Percentiles rank a stretch among this genome's conserved stretches.
phyloP scores from a whole-genome alignment of 805 yeast species.

The Saturnispora dispora region DNA sequence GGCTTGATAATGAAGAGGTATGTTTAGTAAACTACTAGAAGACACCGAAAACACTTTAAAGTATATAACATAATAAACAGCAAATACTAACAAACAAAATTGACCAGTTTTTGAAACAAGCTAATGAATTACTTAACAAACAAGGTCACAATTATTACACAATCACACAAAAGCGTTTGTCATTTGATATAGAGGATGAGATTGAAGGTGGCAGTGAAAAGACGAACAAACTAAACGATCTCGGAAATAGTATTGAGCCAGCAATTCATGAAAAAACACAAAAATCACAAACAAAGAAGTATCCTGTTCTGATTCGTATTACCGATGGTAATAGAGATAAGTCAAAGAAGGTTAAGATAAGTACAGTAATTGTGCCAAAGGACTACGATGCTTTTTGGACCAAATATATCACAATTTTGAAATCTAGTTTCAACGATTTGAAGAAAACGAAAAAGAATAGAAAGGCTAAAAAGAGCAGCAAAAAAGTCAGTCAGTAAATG shows the following conservation, averaged over 20 bases:
- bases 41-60: neutral
- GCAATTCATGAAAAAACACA: slow-evolving; percentile 7
- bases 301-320: slow-evolving; percentile 61
- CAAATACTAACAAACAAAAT: slow-evolving; percentile 4
- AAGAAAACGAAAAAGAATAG: slow-evolving; percentile 76
- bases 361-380: slow-evolving; percentile 61
- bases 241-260: slow-evolving; percentile 13
- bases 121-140: slow-evolving; percentile 14
- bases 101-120: slow-evolving; percentile 21
- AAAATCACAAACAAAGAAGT: slow-evolving; percentile 18
- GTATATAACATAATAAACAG: neutral
- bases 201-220: slow-evolving; percentile 11
- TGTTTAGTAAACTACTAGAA: slow-evolving; percentile 4
- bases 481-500: slow-evolving; percentile 1
- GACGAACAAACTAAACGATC: slow-evolving; percentile 12
- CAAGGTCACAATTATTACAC: slow-evolving; percentile 37
- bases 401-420: slow-evolving; percentile 60
- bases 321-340: slow-evolving; percentile 48
- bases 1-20: slow-evolving; percentile 17
- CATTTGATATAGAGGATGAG: slow-evolving; percentile 18
- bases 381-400: slow-evolving; percentile 68
- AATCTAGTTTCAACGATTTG: slow-evolving; percentile 65
- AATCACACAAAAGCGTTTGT: slow-evolving; percentile 49
- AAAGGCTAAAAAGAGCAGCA: slow-evolving; percentile 24
- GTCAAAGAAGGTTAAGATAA: slow-evolving; percentile 45